A percentile compares a stretch with the other conserved stretches of the same genome.
These are phyloP conservation scores for Nicotiana attenuata DNA, from an alignment of 257 asterid genomes.

Conservation along the genomic window DNA sequence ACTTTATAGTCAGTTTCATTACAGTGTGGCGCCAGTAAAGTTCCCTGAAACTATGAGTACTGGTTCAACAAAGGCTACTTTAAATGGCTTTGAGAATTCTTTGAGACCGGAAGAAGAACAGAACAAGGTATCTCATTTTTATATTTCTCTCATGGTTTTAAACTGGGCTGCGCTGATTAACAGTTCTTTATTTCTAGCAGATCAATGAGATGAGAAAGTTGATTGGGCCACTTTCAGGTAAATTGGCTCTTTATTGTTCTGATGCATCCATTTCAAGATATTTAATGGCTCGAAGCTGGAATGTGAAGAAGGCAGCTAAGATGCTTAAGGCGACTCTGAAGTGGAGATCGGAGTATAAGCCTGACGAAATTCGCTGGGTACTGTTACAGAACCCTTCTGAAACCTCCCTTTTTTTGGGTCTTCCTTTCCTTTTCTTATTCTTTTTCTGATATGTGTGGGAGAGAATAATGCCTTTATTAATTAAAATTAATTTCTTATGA, in stretches of 20 bases:
- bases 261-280: conserved; percentile 67
- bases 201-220: conserved; percentile 64
- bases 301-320: conserved; percentile 80
- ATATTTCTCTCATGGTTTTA: not conserved
- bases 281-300: conserved; percentile 81
- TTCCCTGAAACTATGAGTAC: conserved; percentile 37
- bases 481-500: not conserved
- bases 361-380: conserved; percentile 89
- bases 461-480: not conserved
- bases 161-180: not conserved
- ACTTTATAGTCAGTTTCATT: not conserved
- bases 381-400: not conserved
- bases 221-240: conserved; percentile 69
- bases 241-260: conserved; percentile 51
- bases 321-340: conserved; percentile 79
- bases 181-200: conserved; percentile 29
- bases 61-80: conserved; percentile 20
- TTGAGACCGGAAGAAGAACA: conserved; percentile 38
- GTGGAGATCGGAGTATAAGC: conserved; percentile 77
- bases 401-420: not conserved
- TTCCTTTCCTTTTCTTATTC: not conserved
- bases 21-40: not conserved
- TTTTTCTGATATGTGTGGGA: not conserved
- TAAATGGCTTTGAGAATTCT: conserved; percentile 42
- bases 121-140: conserved; percentile 41